Conservation (phyloP, 1,284 basidiomycete species). For the Waitea zeae region DNA sequence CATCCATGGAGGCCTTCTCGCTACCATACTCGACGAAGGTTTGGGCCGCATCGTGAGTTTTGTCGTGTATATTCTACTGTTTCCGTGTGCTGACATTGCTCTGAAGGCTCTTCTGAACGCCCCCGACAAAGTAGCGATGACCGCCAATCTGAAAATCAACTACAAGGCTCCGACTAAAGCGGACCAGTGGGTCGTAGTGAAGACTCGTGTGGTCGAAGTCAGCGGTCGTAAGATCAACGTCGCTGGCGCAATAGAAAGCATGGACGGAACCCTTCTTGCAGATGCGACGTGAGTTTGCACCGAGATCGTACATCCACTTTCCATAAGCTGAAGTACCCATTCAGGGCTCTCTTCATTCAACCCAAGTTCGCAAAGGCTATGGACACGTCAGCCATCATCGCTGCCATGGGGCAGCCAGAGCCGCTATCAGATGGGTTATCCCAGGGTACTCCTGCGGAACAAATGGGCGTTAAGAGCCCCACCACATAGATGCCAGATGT, state of each 20-base stretch:
- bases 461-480: no score
- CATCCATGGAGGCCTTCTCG: conserved; percentile 83
- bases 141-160: conserved; percentile 61
- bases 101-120: conserved; percentile 65
- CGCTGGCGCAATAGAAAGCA: conserved; percentile 54
- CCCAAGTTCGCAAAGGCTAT: conserved; percentile 70
- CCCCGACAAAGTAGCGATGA: conserved; percentile 86
- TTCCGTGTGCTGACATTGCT: neutral
- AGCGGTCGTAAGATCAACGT: conserved; percentile 70
- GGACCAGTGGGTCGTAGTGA: conserved; percentile 69
- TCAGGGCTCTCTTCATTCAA: conserved; percentile 65
- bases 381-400: conserved; percentile 25
- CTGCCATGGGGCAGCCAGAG: conserved; percentile 40
- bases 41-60: conserved; percentile 63
- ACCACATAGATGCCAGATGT: no score
- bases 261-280: conserved; percentile 64
- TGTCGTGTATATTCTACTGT: conserved; percentile 4
- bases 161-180: conserved; percentile 73
- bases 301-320: conserved; percentile 1
- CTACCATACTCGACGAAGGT: conserved; percentile 80
- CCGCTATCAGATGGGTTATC: no score
- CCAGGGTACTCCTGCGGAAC: no score
- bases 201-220: conserved; percentile 41
- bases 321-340: neutral
- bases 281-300: conserved; percentile 50